Conservation (phyloP, 352 stramenopile genomes). For the Pythium dissimile region DNA sequence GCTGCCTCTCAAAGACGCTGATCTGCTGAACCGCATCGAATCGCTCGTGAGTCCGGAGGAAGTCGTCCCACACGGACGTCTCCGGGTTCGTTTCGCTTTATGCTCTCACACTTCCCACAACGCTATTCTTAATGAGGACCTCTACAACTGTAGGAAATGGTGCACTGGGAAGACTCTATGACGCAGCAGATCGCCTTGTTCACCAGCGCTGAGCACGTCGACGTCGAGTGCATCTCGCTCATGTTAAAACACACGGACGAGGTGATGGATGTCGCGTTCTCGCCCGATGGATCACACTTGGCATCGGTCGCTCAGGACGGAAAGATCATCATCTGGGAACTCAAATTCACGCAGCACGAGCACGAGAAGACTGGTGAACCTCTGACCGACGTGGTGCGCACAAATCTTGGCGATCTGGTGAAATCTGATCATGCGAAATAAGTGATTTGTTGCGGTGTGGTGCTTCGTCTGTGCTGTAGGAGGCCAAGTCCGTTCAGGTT, state of each 20-base stretch:
- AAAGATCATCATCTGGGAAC: conserved; percentile 70
- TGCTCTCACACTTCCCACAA: not conserved
- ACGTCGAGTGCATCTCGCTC: conserved; percentile 34
- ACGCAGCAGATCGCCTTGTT: conserved; percentile 11
- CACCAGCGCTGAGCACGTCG: conserved; percentile 16
- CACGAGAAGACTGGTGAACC: conserved; percentile 16
- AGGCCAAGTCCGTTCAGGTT: conserved; percentile 30
- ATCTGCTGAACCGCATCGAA: conserved; percentile 49
- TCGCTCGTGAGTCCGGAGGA: conserved; percentile 60
- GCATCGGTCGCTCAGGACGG: conserved; percentile 78
- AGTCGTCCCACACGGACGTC: conserved; percentile 52
- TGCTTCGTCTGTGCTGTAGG: conserved; percentile 5
- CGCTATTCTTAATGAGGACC: not conserved
- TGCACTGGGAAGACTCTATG: conserved; percentile 33
- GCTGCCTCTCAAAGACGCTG: conserved; percentile 40
- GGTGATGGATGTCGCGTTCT: conserved; percentile 76
- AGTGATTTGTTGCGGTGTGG: no score
- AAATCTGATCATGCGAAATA: not conserved
- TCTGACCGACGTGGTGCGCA: not conserved
- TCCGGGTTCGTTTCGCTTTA: conserved; percentile 32
- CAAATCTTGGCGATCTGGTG: not conserved
- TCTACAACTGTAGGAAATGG: no score
- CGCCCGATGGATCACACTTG: conserved; percentile 67
- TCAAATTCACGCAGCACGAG: conserved; percentile 26
- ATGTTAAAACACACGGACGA: conserved; percentile 50